Evolutionary conservation across 106 monocot genomes (phyloP).

Genomic region (Triglochin maritima): DNA sequence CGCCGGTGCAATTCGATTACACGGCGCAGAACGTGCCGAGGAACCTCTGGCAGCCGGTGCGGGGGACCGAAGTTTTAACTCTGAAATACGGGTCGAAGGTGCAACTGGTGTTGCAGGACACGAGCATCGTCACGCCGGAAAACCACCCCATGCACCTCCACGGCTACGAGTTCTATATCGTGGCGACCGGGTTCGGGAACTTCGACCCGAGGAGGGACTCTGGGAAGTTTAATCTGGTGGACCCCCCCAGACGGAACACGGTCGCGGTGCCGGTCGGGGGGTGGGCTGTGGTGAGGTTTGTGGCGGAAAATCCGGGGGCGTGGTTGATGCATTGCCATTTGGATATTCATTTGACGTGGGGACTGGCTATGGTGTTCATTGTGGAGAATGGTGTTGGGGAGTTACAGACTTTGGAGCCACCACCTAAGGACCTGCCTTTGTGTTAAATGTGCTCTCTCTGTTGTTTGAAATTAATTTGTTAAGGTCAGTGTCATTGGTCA

Average conservation of each 20-base stretch:
- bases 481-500: too few species aligned
- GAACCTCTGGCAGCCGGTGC: slow-evolving; percentile 22
- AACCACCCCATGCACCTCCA: slow-evolving; percentile 39
- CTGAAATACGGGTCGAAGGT: slow-evolving; percentile 27
- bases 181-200: slow-evolving; percentile 32
- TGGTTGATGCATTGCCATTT: slow-evolving; percentile 47
- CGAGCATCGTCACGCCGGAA: slow-evolving; percentile 27
- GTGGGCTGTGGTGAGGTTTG: slow-evolving; percentile 31
- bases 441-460: slow-evolving; percentile 6
- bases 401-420: slow-evolving; percentile 20
- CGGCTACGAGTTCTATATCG: slow-evolving; percentile 32
- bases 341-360: slow-evolving; percentile 37
- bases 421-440: slow-evolving; percentile 25
- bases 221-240: slow-evolving; percentile 30
- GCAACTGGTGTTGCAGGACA: slow-evolving; percentile 34
- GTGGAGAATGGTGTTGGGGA: slow-evolving; percentile 29
- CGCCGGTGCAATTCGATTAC: slow-evolving; percentile 37
- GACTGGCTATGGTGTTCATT: slow-evolving; percentile 36
- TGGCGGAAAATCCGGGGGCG: slow-evolving; percentile 27
- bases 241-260: slow-evolving; percentile 33
- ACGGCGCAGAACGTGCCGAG: slow-evolving; percentile 28
- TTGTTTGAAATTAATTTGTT: too few species aligned
- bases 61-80: slow-evolving; percentile 18
- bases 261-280: slow-evolving; percentile 32
- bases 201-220: slow-evolving; percentile 19